phyloP scores from a whole-genome alignment of 371 early-diverging fungal genomes.

The Nematocida minor region DNA sequence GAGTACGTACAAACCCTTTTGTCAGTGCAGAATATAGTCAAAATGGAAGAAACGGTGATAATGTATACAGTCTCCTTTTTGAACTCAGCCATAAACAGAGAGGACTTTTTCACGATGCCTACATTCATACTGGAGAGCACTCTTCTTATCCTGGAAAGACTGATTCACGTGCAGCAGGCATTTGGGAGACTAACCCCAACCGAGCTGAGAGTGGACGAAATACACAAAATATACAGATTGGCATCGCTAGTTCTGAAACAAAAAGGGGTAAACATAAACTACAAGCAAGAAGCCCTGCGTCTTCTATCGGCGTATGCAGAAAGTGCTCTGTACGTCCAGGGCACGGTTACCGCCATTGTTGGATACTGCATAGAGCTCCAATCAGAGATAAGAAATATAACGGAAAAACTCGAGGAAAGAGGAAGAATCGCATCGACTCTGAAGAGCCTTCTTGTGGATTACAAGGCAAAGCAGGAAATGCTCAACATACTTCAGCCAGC shows the following conservation, averaged over 20 bases:
- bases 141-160: neutral
- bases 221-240: neutral
- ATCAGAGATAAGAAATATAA: slow-evolving; percentile 2
- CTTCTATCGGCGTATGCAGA: slow-evolving; percentile 5
- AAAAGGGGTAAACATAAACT: slow-evolving; percentile 24
- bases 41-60: neutral
- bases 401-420: slow-evolving; percentile 20
- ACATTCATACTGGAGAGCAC: neutral
- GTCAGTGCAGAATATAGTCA: neutral
- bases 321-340: neutral
- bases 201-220: neutral
- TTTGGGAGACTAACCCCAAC: neutral
- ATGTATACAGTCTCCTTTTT: neutral
- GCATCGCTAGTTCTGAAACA: neutral
- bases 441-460: neutral
- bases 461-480: slow-evolving; percentile 4
- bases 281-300: slow-evolving; percentile 29
- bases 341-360: slow-evolving; percentile 1
- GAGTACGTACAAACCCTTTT: neutral
- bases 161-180: neutral
- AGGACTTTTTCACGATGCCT: neutral
- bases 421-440: neutral
- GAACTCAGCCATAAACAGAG: neutral
- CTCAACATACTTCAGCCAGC: neutral
- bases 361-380: slow-evolving; percentile 40